A percentile compares a stretch with the other conserved stretches of the same genome.
Evolutionary conservation across 2,329 filamentous ascomycete genomes (phyloP).

Genomic region (Aspergillus pseudoviridinutans): DNA sequence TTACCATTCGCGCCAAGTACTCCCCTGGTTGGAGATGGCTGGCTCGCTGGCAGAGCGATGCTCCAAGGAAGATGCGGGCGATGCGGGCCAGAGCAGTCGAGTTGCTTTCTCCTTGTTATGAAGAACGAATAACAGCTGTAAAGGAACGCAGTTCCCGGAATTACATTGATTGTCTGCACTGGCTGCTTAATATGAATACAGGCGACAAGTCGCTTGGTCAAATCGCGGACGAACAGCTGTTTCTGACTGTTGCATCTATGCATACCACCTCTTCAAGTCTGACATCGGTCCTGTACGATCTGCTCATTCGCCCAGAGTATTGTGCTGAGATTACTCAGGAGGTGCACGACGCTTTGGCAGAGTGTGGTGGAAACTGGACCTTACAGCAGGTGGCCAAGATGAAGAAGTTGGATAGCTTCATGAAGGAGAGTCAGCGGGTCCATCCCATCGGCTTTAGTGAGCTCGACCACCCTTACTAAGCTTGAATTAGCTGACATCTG

Average conservation of each 20-base stretch:
- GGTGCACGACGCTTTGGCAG: background rate
- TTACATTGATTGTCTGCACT: background rate
- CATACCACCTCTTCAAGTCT: background rate
- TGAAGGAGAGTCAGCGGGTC: constrained; percentile 12
- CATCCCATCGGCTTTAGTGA: constrained; percentile 6
- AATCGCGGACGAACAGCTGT: background rate
- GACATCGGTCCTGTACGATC: background rate
- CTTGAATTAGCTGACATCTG: too few relatives aligned
- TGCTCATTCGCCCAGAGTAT: background rate
- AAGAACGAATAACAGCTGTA: background rate
- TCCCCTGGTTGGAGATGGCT: background rate
- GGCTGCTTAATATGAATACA: background rate
- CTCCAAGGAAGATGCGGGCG: background rate
- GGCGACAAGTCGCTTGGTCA: background rate
- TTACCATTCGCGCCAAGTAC: background rate
- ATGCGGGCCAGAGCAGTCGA: background rate
- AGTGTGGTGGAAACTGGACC: background rate
- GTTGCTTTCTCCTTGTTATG: background rate
- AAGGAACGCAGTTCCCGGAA: background rate
- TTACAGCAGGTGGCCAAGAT: background rate
- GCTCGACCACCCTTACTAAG: background rate
- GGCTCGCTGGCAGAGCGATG: background rate
- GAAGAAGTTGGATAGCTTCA: constrained; percentile 11
- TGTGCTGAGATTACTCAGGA: background rate
- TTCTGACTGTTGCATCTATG: background rate